Evolutionary conservation across 495 filamentous ascomycete species (phyloP), one percentile per base, ranked within the genome.

Genomic region (Cetradonia linearis): DNA sequence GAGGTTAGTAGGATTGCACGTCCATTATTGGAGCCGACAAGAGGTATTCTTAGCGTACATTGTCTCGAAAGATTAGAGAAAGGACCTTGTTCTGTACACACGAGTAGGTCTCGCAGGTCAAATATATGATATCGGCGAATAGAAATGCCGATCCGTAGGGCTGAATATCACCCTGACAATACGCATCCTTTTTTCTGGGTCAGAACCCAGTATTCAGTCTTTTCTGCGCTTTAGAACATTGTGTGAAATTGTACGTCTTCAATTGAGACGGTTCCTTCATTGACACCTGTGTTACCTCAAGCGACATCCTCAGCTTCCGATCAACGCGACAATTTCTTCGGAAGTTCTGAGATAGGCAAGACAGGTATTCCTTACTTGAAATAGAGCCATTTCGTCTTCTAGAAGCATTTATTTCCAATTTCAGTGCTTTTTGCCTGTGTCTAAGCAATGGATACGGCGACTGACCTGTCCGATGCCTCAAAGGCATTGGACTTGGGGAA

Each of bases 401-500:
- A 13, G 13, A 42, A 38, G 13, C 20, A 11, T 13, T 42, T 7
- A 4, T 11, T 42, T 2, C n/a, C 23, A 14, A 11, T 2, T 25
- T 3, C 7, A n/a, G 8, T 25, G 7, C 6, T 2, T 6, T 13
- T n/a, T 13, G 50, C 34, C 28, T 10, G 20, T 18, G 27, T n/a
- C n/a, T n/a, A 25, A 31, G 28, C 9, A 14, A 97, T 98, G 93
- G 93, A 98, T 69, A 73, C 86, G 10, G 82, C 89, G 53, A 93
- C 97, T 66, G 89, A 96, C 72, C 81, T 96, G 37, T 87, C 82
- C 18, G 85, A 96, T 72, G 78, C 81, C 66, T 81, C 81, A 63
- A 86, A 89, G 75, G 91, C 91, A 34, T 76, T 98, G 65, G 91
- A 96, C 66, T 80, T 98, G 38, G 77, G 85, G 46, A 92, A 92